phyloP scores from a whole-genome alignment of 2,329 filamentous ascomycete species.

The Trichoderma sp. region DNA sequence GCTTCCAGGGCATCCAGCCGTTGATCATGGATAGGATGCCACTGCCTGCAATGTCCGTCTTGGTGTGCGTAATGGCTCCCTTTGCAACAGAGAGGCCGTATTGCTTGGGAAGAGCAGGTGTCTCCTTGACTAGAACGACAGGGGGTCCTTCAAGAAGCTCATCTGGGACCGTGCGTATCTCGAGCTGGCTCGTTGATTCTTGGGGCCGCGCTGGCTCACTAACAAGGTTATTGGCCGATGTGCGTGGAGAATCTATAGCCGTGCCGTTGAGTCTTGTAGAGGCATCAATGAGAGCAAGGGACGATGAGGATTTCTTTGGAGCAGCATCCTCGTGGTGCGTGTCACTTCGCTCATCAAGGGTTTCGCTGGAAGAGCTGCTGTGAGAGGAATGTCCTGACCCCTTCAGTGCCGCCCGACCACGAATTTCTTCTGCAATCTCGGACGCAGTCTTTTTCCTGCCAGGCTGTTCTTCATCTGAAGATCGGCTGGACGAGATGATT shows the following conservation, averaged over 20 bases:
- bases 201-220: slow-evolving; percentile 59
- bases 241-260: slow-evolving; percentile 34
- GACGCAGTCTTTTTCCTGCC: slow-evolving; percentile 59
- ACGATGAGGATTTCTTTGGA: slow-evolving; percentile 33
- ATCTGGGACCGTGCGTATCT: slow-evolving; percentile 44
- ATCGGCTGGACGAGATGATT: slow-evolving; percentile 66
- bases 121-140: background rate
- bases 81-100: slow-evolving; percentile 32
- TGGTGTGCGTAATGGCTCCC: slow-evolving; percentile 32
- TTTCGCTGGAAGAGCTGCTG: slow-evolving; percentile 33
- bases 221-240: slow-evolving; percentile 47
- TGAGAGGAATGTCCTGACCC: slow-evolving; percentile 36
- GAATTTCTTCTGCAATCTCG: slow-evolving; percentile 57
- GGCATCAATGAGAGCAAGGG: slow-evolving; percentile 42
- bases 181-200: slow-evolving; percentile 54
- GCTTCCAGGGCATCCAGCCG: slow-evolving; percentile 50
- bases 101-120: background rate
- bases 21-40: slow-evolving; percentile 43
- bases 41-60: slow-evolving; percentile 29
- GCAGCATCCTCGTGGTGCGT: slow-evolving; percentile 25
- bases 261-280: slow-evolving; percentile 36
- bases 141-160: slow-evolving; percentile 29
- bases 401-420: slow-evolving; percentile 49
- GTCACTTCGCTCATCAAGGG: slow-evolving; percentile 33
- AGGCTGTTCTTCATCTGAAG: slow-evolving; percentile 61